Conservation (phyloP, 2,329 filamentous ascomycete genomes). For the Nothomitra cinnamomea region DNA sequence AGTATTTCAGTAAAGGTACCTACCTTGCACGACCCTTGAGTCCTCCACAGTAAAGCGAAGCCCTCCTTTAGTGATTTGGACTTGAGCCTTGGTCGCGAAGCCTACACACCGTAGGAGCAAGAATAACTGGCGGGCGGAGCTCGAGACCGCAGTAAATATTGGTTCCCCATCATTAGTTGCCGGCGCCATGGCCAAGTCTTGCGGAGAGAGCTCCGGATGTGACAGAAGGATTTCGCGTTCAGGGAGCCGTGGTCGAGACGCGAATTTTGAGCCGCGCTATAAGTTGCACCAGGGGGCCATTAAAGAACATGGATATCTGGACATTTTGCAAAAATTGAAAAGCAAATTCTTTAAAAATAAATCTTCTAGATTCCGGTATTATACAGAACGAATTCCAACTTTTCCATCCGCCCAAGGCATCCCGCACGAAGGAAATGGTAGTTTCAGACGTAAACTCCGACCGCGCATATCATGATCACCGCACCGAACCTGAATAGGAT, state of each 20-base stretch:
- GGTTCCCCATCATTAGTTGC: constrained; percentile 19
- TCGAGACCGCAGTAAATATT: constrained; percentile 43
- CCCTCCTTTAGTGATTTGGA: constrained; percentile 72
- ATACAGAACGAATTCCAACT: neutral
- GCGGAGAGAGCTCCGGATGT: neutral
- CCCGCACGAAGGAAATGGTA: neutral
- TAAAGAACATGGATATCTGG: constrained; percentile 3
- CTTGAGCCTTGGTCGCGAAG: constrained; percentile 37
- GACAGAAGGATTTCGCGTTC: neutral
- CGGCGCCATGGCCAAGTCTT: neutral
- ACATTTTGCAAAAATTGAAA: neutral
- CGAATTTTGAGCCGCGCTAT: constrained; percentile 5
- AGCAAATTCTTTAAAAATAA: neutral
- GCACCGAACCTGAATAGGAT: constrained; percentile 55
- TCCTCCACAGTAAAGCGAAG: constrained; percentile 81
- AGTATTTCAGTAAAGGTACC: constrained; percentile 10
- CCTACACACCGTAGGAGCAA: constrained; percentile 41
- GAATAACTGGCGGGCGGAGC: constrained; percentile 58
- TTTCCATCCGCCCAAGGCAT: neutral
- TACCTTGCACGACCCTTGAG: constrained; percentile 80
- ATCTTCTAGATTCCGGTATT: neutral
- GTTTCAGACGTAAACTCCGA: constrained; percentile 80
- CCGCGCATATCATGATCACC: constrained; percentile 97
- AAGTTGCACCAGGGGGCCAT: neutral
- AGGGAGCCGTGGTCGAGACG: neutral